These are phyloP conservation scores for Lotus japonicus DNA, from an alignment of 306 rosid species.

Conservation along the genomic window DNA sequence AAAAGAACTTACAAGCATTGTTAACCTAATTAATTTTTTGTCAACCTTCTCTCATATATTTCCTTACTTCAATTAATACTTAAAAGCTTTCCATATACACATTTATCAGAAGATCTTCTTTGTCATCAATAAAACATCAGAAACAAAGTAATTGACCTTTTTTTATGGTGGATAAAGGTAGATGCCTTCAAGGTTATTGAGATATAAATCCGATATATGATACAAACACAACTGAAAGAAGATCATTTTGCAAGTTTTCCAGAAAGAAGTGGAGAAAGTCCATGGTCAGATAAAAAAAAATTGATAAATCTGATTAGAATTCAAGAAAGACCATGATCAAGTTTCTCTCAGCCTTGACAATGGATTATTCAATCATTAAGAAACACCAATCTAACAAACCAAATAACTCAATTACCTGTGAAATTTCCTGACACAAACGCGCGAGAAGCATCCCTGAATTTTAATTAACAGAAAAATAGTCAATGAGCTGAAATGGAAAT, in stretches of 20 bases:
- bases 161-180: too few species aligned
- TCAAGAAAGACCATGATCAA: background rate
- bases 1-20: too few species aligned
- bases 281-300: background rate
- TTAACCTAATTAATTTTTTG: too few species aligned
- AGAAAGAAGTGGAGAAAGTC: background rate
- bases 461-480: background rate
- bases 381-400: background rate
- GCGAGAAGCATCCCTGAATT: conserved; percentile 86
- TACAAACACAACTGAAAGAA: too few species aligned
- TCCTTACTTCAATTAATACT: too few species aligned
- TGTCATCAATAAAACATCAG: too few species aligned
- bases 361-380: background rate
- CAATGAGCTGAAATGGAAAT: background rate
- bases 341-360: background rate
- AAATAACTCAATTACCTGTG: conserved; percentile 54
- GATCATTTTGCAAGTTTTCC: background rate
- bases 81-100: too few species aligned
- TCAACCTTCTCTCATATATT: too few species aligned
- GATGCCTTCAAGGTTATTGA: too few species aligned
- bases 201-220: too few species aligned
- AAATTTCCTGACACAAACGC: conserved; percentile 99
- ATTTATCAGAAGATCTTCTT: too few species aligned
- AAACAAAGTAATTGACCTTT: too few species aligned
- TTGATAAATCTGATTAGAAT: background rate